Evolutionary conservation across 1,139 yeast species (phyloP), one percentile per base, ranked within the genome.

Genomic region (Candida sanyaensis): DNA sequence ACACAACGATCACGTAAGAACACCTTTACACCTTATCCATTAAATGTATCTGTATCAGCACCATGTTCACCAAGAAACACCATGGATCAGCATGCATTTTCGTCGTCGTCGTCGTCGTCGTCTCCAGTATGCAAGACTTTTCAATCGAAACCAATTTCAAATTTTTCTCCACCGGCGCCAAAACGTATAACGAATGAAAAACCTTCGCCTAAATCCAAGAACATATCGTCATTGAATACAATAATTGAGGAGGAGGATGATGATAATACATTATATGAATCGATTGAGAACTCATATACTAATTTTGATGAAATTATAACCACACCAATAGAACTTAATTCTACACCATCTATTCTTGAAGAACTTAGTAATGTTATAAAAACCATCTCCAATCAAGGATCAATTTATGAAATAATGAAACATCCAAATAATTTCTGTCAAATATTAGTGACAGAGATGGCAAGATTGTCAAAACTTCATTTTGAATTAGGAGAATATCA

Each of bases 1-100:
- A 43, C 40, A 11, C 46, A 49, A 6, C 45, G 47, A 21, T 45
- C 42, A 31, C 44, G 45, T 37, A 37, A 41, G n/a, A 33, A 36
- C 41, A 44, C 51, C 7, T 46, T 54, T 26, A 45, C 54, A 8
- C 55, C 57, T 38, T 54, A 48, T 39, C 55, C 57, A 3, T 48
- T 54, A 41, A 49, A 46, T 28, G 37, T 46, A 28, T 31, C 51
- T 40, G 17, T 30, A 13, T n/a, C 44, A n/a, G 11, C 48, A 6
- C 37, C 39, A 24, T 26, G 17, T 24, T 33, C 47, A 13, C 45
- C 51, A 37, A 26, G 9, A 6, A 29, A 27, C n/a, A 36, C 43
- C 8, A 30, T 39, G 6, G 37, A 39, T 26, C 32, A 23, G 29
- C 39, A 33, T 21, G 23, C 27, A 6, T 28, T 27, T 12, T 17